Conservation (phyloP, 805 yeast genomes). For the Candida sphagnicola region DNA sequence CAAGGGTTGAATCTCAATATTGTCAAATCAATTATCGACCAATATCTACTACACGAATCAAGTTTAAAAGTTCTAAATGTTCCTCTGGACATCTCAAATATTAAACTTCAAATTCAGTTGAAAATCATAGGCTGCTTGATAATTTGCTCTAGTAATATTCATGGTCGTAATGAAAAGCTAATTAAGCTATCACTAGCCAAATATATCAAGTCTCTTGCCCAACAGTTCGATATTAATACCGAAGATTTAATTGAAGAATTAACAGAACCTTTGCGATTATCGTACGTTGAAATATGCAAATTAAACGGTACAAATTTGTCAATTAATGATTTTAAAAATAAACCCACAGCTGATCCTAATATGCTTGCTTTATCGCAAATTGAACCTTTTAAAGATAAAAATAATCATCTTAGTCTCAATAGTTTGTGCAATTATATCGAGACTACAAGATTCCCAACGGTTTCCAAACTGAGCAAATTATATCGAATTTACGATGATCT, state of each 20-base stretch:
- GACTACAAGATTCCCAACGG: slow-evolving; percentile 10
- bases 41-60: neutral
- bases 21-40: neutral
- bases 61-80: neutral
- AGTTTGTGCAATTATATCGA: slow-evolving; percentile 21
- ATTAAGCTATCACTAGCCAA: slow-evolving; percentile 6
- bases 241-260: neutral
- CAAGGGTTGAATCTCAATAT: neutral
- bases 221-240: slow-evolving; percentile 4
- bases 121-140: slow-evolving; percentile 2
- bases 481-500: slow-evolving; percentile 19
- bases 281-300: slow-evolving; percentile 5
- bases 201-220: slow-evolving; percentile 5
- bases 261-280: neutral
- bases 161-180: neutral
- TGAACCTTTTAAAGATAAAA: slow-evolving; percentile 9
- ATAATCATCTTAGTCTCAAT: slow-evolving; percentile 18
- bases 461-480: slow-evolving; percentile 6
- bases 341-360: slow-evolving; percentile 7
- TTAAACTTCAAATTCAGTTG: slow-evolving; percentile 1
- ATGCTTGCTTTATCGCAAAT: neutral
- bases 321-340: neutral
- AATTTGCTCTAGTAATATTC: neutral
- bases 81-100: neutral
- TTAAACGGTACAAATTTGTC: neutral